Conservation (phyloP, 2,329 filamentous ascomycete genomes). For the Exophiala spinifera region DNA sequence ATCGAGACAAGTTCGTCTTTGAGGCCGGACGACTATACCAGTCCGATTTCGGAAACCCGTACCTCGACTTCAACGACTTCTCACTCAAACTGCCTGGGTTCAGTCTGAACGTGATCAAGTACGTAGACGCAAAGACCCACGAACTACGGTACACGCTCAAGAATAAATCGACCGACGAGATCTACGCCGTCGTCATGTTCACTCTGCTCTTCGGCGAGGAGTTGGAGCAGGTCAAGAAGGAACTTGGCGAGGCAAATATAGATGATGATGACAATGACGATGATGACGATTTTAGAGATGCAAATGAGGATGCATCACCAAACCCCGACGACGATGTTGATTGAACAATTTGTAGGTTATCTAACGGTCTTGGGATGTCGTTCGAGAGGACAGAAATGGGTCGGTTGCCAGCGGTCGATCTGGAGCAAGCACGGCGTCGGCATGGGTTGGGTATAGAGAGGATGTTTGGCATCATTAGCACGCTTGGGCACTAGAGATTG, state of each 20-base stretch:
- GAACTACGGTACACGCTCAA: conserved; percentile 88
- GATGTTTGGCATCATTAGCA: neutral
- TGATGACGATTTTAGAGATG: neutral
- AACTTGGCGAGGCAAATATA: conserved; percentile 6
- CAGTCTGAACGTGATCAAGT: conserved; percentile 36
- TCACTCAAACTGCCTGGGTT: conserved; percentile 40
- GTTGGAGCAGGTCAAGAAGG: conserved; percentile 26
- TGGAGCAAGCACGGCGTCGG: neutral
- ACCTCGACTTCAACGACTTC: conserved; percentile 73
- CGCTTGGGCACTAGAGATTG: no score
- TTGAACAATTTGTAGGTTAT: conserved; percentile 7
- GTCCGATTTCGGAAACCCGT: conserved; percentile 84
- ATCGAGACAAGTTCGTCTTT: conserved; percentile 58
- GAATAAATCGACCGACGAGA: conserved; percentile 67
- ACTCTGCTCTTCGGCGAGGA: conserved; percentile 58
- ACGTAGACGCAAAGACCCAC: conserved; percentile 67
- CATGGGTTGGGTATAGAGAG: neutral
- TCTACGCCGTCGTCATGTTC: conserved; percentile 80
- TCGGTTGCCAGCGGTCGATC: no score
- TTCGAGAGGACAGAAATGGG: no score
- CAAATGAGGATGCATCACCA: neutral
- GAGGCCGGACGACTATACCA: conserved; percentile 60
- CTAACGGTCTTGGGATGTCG: neutral
- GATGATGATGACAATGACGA: neutral
- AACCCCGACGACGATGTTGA: conserved; percentile 17